Base-by-base conservation (phyloP, 1,284 basidiomycete species). In the Volvariella surrecta region DNA sequence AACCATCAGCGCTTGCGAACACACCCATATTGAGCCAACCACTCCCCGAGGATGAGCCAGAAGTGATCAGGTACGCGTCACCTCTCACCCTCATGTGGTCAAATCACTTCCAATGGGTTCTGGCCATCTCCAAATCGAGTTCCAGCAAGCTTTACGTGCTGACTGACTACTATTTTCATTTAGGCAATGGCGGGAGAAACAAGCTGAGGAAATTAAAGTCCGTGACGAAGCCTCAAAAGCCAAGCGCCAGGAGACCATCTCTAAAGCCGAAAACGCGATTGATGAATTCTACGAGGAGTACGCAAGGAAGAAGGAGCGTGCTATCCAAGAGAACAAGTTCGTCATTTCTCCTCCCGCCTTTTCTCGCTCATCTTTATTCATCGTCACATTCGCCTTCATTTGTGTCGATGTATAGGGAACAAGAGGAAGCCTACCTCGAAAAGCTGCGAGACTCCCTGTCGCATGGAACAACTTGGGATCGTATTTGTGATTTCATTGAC, bases 271-370 rank as follows among this genome's bases (percentile, higher is more conserved):
- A 62, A 79, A 83, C 55, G 76, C 88, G 21, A 97, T 99, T 52
- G 96, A 99, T 66, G 78, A 87, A 57, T 99, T 98, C 63, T 99
- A 99, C 63, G 90, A 92, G 58, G 82, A 90, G 45, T 98, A 99
- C 63, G 81, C 92, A 45, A 73, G 76, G 50, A 87, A 90, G 70
- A 97, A 96, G 71, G 91, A 95, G 68, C 81, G 81, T 60, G 88
- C 82, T 57, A 98, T 99, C 55, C 73, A 86, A 40, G 83, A 93
- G 63, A 99, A 99, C 77, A 99, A 99, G 92, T 95, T 50, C 56
- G 85, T 74, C 13, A 3, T 43, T 13, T 32, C 11, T 35, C 40
- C 21, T 22, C 42, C 18, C 22, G 32, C 46, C 28, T 15, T 9
- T 17, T 32, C 10, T 32, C 13, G 10, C 24, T 42, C n/a, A 32